Conservation (phyloP, 805 yeast species). For the Starmerella potacharoeniae region DNA sequence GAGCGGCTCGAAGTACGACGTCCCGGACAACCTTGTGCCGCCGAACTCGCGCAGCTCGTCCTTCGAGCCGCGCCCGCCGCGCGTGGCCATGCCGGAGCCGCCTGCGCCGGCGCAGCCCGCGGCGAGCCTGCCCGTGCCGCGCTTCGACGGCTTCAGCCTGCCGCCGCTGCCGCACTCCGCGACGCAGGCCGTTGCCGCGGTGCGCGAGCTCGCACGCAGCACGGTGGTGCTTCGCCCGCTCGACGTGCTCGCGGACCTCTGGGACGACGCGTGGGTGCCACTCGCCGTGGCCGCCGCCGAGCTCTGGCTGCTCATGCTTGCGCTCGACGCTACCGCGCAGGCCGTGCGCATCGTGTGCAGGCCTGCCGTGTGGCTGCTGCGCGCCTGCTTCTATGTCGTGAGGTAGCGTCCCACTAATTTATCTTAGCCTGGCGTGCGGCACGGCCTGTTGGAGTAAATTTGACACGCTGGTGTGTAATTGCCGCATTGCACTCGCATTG, state of each 20-base stretch:
- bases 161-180: background rate
- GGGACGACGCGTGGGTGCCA: background rate
- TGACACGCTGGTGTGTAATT: too few species aligned
- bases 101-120: background rate
- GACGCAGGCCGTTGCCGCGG: background rate
- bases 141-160: background rate
- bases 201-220: constrained; percentile 5
- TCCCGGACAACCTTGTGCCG: background rate
- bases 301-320: constrained; percentile 15
- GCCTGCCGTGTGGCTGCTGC: constrained; percentile 9
- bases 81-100: background rate
- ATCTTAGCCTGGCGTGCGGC: too few species aligned
- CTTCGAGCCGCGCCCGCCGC: background rate
- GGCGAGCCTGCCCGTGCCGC: background rate
- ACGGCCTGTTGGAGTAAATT: too few species aligned
- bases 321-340: background rate
- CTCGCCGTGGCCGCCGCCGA: constrained; percentile 5
- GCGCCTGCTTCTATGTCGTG: background rate
- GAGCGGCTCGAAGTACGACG: constrained; percentile 15
- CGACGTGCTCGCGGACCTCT: constrained; percentile 4
- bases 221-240: constrained; percentile 9
- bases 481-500: too few species aligned
- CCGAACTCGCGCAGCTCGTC: constrained; percentile 1
- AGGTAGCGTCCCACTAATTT: background rate
- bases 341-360: constrained; percentile 3